Evolutionary conservation across 176 grass and related monocot genomes (phyloP).

Genomic region (Bothriochloa decipiens): DNA sequence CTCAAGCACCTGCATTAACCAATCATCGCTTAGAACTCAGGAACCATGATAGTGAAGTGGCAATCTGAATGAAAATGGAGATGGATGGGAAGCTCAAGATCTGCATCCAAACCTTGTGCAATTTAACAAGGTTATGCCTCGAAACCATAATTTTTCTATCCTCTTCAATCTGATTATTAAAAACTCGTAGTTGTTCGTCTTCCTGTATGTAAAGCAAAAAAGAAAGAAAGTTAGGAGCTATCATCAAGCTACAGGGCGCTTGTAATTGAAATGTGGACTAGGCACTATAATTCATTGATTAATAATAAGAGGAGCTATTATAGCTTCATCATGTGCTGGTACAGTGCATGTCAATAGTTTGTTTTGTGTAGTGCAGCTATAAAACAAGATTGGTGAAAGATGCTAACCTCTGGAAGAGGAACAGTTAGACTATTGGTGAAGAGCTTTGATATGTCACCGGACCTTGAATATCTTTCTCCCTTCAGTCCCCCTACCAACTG

Average conservation of each 20-base stretch:
- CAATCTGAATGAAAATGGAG: conserved; percentile 19
- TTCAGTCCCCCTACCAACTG: conserved; percentile 63
- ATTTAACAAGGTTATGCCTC: conserved; percentile 87
- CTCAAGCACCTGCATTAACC: conserved; percentile 69
- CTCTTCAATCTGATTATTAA: conserved; percentile 89
- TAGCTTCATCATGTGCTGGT: conserved; percentile 5
- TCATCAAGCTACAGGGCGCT: conserved; percentile 29
- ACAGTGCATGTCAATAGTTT: conserved; percentile 4
- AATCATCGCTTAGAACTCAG: conserved; percentile 19
- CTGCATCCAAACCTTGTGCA: conserved; percentile 72
- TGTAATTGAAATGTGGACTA: conserved; percentile 13
- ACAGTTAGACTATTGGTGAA: conserved; percentile 76
- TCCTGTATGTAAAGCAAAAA: conserved; percentile 62
- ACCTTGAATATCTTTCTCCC: conserved; percentile 58
- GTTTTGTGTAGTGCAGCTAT: conserved; percentile 7
- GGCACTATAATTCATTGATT: neutral
- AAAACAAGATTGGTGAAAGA: conserved; percentile 14
- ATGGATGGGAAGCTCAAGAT: conserved; percentile 24
- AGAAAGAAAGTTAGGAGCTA: neutral
- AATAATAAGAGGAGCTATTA: neutral
- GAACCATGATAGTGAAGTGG: neutral
- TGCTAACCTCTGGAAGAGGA: conserved; percentile 77
- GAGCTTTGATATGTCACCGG: conserved; percentile 65
- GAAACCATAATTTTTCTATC: conserved; percentile 95
- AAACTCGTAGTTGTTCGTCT: conserved; percentile 69